Percentiles rank a stretch among this genome's conserved stretches.
These are phyloP conservation scores for Tubosaeta brunneosetosa DNA, from an alignment of 768 basidiomycete species.

Conservation along the genomic window DNA sequence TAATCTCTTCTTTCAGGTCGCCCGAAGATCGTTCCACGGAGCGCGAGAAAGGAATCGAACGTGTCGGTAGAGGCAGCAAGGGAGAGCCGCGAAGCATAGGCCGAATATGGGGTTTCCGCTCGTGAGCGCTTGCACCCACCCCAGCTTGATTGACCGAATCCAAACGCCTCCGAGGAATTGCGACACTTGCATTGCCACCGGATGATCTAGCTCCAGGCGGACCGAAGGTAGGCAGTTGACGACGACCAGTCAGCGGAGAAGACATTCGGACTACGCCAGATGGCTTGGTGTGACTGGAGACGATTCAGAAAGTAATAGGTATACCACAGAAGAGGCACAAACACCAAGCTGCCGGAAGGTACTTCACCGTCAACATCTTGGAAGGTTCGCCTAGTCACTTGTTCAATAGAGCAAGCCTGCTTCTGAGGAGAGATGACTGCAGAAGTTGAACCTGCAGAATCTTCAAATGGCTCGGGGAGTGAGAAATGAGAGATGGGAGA, in stretches of 20 bases:
- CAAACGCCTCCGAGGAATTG: neutral
- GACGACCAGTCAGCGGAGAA: conserved; percentile 12
- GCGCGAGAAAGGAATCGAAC: neutral
- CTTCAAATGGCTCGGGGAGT: conserved; percentile 8
- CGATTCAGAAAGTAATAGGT: conserved; percentile 3
- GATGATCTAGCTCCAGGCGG: neutral
- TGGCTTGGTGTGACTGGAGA: conserved; percentile 4
- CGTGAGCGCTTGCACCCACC: conserved; percentile 7
- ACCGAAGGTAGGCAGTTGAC: neutral
- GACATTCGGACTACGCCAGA: conserved; percentile 1
- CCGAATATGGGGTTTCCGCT: conserved; percentile 8
- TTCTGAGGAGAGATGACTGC: neutral
- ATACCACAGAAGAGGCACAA: neutral
- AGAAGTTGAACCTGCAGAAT: too few relatives aligned
- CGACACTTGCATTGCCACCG: neutral
- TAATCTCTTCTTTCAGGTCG: neutral
- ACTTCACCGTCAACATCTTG: conserved; percentile 4
- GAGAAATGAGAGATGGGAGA: conserved; percentile 16
- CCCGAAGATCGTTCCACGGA: neutral
- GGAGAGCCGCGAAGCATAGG: neutral
- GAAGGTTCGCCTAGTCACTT: neutral
- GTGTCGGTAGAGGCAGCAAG: neutral
- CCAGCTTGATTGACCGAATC: neutral
- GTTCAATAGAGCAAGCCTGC: neutral
- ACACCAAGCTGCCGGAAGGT: conserved; percentile 2